Evolutionary conservation across 1,284 basidiomycete species (phyloP).

Genomic region (Hortiboletus rubellus): DNA sequence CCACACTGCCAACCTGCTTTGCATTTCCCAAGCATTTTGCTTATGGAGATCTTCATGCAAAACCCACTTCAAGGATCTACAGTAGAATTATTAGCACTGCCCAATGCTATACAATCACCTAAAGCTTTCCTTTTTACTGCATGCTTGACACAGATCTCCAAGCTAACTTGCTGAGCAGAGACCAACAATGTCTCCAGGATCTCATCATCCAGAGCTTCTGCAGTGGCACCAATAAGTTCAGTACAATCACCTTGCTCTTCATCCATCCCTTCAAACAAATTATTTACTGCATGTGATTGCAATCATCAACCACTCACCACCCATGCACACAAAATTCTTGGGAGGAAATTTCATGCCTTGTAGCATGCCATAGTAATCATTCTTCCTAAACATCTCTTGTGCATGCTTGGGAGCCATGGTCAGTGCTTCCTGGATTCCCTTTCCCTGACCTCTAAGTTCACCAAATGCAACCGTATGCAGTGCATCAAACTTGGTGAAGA

Average conservation of each 20-base stretch:
- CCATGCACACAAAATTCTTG: too few relatives aligned
- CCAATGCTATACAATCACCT: background rate
- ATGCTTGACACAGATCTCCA: background rate
- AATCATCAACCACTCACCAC: too few relatives aligned
- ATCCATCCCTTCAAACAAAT: too few relatives aligned
- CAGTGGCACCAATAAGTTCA: too few relatives aligned
- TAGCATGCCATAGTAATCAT: too few relatives aligned
- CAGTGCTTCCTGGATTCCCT: background rate
- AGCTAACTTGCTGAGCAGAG: slow-evolving; percentile 2
- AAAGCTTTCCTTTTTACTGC: slow-evolving; percentile 2
- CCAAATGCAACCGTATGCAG: background rate
- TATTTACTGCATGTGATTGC: too few relatives aligned
- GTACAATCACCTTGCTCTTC: too few relatives aligned
- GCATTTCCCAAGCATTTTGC: background rate
- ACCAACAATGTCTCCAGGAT: background rate
- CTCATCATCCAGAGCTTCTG: slow-evolving; percentile 2
- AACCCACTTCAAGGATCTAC: background rate
- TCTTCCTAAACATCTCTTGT: too few relatives aligned
- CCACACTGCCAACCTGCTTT: background rate
- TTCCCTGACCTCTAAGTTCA: background rate
- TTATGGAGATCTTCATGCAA: background rate
- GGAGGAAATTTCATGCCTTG: too few relatives aligned
- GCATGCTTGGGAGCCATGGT: background rate
- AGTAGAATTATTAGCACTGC: background rate
- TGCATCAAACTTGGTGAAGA: slow-evolving; percentile 21